Evolutionary conservation across 768 basidiomycete species (phyloP).

Genomic region (Leucocoprinus leucothites): DNA sequence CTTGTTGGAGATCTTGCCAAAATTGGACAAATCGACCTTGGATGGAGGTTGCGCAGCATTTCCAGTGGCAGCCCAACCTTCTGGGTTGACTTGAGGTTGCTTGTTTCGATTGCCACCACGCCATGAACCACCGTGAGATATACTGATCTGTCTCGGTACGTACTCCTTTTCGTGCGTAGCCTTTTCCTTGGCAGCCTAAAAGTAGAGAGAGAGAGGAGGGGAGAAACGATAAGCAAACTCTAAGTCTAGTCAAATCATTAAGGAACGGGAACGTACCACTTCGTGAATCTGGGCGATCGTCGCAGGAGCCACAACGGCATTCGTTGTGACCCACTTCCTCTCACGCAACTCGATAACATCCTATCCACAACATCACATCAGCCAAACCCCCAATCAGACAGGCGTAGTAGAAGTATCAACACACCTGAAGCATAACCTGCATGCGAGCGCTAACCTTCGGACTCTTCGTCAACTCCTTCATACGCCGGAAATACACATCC

Average conservation of each 20-base stretch:
- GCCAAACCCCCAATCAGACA: background rate
- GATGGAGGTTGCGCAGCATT: slow-evolving; percentile 53
- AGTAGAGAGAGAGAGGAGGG: too few species aligned
- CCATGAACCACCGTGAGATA: slow-evolving; percentile 89
- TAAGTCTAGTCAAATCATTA: too few species aligned
- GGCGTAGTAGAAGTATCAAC: slow-evolving; percentile 23
- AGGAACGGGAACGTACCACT: slow-evolving; percentile 48
- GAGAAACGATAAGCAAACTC: too few species aligned
- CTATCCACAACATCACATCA: slow-evolving; percentile 38
- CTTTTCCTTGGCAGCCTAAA: slow-evolving; percentile 81
- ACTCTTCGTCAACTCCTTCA: slow-evolving; percentile 79
- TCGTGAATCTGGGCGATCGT: slow-evolving; percentile 90
- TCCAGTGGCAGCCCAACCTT: slow-evolving; percentile 85
- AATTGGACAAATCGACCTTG: slow-evolving; percentile 83
- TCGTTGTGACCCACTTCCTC: slow-evolving; percentile 76
- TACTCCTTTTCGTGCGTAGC: slow-evolving; percentile 59
- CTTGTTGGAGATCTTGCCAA: slow-evolving; percentile 76
- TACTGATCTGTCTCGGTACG: slow-evolving; percentile 59
- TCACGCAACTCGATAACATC: slow-evolving; percentile 88
- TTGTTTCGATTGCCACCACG: slow-evolving; percentile 74
- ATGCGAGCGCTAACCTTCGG: slow-evolving; percentile 82
- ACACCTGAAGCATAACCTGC: slow-evolving; percentile 93
- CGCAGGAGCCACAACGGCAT: slow-evolving; percentile 70
- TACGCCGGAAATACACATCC: slow-evolving; percentile 90
- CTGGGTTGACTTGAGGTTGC: slow-evolving; percentile 58